These are phyloP conservation scores for Metschnikowia continentalis DNA, from an alignment of 805 yeast species.

Conservation along the genomic window DNA sequence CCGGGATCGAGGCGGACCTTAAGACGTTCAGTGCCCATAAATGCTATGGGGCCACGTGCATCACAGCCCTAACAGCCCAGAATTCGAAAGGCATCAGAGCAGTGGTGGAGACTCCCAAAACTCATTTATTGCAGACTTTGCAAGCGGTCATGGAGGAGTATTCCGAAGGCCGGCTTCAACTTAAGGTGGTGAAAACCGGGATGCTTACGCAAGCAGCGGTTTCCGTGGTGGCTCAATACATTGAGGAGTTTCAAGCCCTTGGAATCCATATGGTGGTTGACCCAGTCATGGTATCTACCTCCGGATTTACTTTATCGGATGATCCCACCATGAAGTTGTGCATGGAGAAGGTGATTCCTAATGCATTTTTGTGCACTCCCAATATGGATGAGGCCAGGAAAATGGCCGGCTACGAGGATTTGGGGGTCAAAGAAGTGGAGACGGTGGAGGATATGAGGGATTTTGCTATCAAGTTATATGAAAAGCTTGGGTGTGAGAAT, in stretches of 20 bases:
- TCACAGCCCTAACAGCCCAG: conserved; percentile 78
- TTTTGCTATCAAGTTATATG: conserved; percentile 25
- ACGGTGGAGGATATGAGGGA: conserved; percentile 31
- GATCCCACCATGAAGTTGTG: conserved; percentile 42
- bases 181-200: conserved; percentile 73
- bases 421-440: conserved; percentile 13
- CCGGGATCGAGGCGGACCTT: conserved; percentile 86
- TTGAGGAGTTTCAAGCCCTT: conserved; percentile 26
- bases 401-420: background rate
- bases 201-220: conserved; percentile 61
- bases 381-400: conserved; percentile 61
- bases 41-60: conserved; percentile 73
- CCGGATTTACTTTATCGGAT: conserved; percentile 60
- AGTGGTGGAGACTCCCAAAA: conserved; percentile 40
- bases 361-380: conserved; percentile 68
- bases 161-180: conserved; percentile 31
- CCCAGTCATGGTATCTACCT: conserved; percentile 81
- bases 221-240: conserved; percentile 36
- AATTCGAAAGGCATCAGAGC: conserved; percentile 52
- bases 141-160: conserved; percentile 57
- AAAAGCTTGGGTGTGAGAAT: conserved; percentile 39
- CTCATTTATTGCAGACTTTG: conserved; percentile 46
- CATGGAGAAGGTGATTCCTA: conserved; percentile 42
- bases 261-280: conserved; percentile 55
- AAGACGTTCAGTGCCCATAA: conserved; percentile 73